Evolutionary conservation across 75 land plant species (phyloP).

Genomic region (Sequoiadendron giganteum): DNA sequence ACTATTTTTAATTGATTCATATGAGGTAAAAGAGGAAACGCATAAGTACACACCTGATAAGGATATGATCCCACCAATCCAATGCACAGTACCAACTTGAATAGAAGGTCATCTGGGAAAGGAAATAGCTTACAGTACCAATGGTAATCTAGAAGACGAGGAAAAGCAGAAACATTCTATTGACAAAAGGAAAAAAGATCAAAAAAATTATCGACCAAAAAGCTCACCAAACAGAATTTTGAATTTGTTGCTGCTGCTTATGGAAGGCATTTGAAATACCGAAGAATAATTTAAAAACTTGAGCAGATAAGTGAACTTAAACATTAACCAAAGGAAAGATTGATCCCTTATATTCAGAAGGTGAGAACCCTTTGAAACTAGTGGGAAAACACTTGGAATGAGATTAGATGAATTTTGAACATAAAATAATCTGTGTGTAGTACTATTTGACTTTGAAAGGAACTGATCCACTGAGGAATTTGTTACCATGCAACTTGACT

Average conservation of each 20-base stretch:
- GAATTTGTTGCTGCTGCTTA: neutral
- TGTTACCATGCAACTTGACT: neutral
- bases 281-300: neutral
- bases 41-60: neutral
- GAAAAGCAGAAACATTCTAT: too few relatives aligned
- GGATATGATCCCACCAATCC: neutral
- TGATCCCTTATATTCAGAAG: neutral
- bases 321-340: neutral
- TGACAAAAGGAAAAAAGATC: too few relatives aligned
- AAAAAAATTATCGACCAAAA: too few relatives aligned
- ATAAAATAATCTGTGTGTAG: neutral
- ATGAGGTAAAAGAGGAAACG: neutral
- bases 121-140: neutral
- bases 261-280: neutral
- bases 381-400: neutral
- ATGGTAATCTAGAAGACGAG: neutral
- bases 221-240: neutral
- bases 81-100: neutral
- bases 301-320: neutral
- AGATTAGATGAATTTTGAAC: neutral
- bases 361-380: neutral
- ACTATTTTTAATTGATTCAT: neutral
- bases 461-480: neutral
- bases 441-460: neutral
- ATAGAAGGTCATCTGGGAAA: neutral